Evolutionary conservation across 345 rosid species (phyloP), one percentile per base, ranked within the genome.

Genomic region (Tarenaya hassleriana): DNA sequence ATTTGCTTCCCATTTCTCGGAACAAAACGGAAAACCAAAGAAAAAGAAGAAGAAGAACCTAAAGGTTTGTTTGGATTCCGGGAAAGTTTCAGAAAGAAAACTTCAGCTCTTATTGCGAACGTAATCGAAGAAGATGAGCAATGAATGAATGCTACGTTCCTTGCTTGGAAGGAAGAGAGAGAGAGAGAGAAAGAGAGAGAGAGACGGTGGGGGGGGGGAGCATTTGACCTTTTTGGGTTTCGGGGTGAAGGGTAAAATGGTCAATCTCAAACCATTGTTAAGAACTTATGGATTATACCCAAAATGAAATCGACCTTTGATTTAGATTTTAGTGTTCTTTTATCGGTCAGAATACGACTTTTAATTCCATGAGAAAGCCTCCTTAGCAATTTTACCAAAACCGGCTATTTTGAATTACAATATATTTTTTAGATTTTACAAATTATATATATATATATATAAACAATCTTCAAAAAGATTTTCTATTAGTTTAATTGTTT

Each of bases 1-100:
- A 90, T 68, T 80, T 86, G 66, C 88, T 81, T 33, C 73, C 84
- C 97, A 83, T 40, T 48, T 42, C 12, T 8, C 41, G 16, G 38
- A 43, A 34, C 46, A 20, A 32, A 52, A 6, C 41, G 11, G 18
- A 41, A 52, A 10, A n/a, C n/a, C n/a, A 11, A 15, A 1, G 17
- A 38, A n/a, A n/a, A n/a, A 7, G 6, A 15, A 20, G 2, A 38
- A 12, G 10, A 37, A 4, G 14, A 60, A 41, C 32, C 16, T 19
- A 6, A 41, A 14, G 31, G 20, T 21, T 21, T 12, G 4, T 3
- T 6, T 15, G 27, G 11, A 38, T n/a, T n/a, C n/a, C n/a, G n/a
- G n/a, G n/a, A n/a, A n/a, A n/a, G n/a, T n/a, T n/a, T n/a, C n/a
- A n/a, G n/a, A n/a, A 17, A 19, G 38, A 39, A 20, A 19, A 33